Conservation (phyloP, 257 asterid species). For the Solanum boliviense region DNA sequence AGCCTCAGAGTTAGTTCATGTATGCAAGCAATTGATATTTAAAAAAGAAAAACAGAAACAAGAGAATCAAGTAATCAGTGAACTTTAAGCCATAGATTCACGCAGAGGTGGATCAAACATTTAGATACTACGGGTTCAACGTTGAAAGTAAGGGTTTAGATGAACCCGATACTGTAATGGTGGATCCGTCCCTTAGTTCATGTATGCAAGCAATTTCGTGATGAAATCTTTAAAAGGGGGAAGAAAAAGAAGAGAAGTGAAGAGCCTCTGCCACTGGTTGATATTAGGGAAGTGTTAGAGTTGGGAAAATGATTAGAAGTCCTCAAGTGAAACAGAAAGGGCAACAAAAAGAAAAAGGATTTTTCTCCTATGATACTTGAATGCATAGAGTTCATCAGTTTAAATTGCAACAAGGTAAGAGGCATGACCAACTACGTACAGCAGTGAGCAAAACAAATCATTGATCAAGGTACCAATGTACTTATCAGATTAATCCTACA, state of each 20-base stretch:
- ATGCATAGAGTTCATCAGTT: neutral
- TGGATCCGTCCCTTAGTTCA: neutral
- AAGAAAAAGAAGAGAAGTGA: neutral
- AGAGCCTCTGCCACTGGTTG: neutral
- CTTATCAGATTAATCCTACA: neutral
- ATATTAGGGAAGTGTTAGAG: neutral
- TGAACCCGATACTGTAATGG: neutral
- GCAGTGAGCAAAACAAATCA: neutral
- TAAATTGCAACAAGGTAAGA: neutral
- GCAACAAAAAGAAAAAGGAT: neutral
- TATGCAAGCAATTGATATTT: neutral
- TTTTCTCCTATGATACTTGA: neutral
- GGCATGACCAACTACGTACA: neutral
- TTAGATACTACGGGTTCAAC: neutral
- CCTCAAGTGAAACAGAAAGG: neutral
- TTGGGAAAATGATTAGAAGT: neutral
- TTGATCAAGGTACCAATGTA: neutral
- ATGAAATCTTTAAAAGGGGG: neutral
- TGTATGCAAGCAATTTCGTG: neutral
- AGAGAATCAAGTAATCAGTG: neutral
- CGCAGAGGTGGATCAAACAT: neutral
- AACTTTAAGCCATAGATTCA: neutral
- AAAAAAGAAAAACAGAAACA: neutral
- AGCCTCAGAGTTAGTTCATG: neutral
- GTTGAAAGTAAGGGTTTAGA: neutral